These are phyloP conservation scores for Camellia granthamiana DNA, from an alignment of 148 eudicot species.

Conservation along the genomic window DNA sequence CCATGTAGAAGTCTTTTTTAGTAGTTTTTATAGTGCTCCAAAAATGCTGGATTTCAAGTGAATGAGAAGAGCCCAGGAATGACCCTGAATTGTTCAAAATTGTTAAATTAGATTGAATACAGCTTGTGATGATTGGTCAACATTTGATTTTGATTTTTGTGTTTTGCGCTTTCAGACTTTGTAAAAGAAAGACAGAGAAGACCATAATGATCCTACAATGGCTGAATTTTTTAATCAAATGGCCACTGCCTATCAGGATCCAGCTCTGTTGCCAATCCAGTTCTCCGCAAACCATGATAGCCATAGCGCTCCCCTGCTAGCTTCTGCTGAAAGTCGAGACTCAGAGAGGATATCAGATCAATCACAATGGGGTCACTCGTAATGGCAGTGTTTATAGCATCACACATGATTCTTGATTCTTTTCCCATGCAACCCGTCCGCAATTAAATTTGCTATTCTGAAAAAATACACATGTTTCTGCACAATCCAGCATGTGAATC, in stretches of 20 bases:
- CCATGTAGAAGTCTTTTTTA: not conserved
- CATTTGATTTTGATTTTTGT: not conserved
- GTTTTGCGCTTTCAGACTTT: slow-evolving; percentile 34
- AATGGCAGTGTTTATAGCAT: not conserved
- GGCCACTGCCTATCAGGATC: slow-evolving; percentile 50
- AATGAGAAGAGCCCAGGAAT: not conserved
- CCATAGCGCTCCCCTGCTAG: slow-evolving; percentile 45
- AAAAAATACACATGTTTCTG: not conserved
- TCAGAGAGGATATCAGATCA: not conserved
- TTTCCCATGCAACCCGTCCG: not conserved
- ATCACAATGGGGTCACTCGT: not conserved
- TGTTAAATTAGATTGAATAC: not conserved
- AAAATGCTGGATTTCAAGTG: not conserved
- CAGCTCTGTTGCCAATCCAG: slow-evolving; percentile 44
- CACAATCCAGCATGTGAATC: not conserved
- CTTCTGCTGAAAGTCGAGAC: slow-evolving; percentile 10
- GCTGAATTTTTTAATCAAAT: slow-evolving; percentile 42
- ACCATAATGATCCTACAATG: slow-evolving; percentile 43
- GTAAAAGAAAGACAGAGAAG: slow-evolving; percentile 60
- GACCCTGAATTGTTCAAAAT: not conserved
- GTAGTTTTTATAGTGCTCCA: not conserved
- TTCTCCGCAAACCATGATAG: slow-evolving; percentile 22
- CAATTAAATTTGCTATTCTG: not conserved
- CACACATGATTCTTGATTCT: not conserved
- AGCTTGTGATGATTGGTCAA: not conserved